Conservation (phyloP, 106 monocot genomes). For the Ottelia alismoides region DNA sequence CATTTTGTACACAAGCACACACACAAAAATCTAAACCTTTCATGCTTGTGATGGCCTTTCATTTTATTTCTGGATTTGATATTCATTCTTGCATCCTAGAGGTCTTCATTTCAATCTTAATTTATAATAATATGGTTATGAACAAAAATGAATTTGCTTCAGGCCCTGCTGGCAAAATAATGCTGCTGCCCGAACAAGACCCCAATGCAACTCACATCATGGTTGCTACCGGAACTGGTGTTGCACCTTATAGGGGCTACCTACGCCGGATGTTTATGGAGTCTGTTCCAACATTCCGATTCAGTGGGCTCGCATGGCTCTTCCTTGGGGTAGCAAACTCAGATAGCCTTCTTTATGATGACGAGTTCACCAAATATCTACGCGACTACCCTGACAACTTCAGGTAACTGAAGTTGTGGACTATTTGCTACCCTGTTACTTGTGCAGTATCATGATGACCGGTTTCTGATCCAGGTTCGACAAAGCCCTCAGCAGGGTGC, state of each 20-base stretch:
- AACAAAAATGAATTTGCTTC: too few relatives aligned
- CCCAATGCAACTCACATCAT: conserved; percentile 81
- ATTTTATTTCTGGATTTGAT: too few relatives aligned
- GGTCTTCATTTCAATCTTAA: too few relatives aligned
- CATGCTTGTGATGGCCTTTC: too few relatives aligned
- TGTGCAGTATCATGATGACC: too few relatives aligned
- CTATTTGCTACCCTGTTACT: too few relatives aligned
- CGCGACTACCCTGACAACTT: conserved; percentile 55
- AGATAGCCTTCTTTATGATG: conserved; percentile 82
- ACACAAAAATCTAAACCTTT: too few relatives aligned
- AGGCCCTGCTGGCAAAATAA: conserved; percentile 81
- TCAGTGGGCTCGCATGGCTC: conserved; percentile 76
- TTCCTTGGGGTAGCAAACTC: conserved; percentile 83
- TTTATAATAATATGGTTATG: too few relatives aligned
- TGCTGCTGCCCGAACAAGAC: conserved; percentile 80
- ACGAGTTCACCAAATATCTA: conserved; percentile 61
- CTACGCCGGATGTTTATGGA: conserved; percentile 95
- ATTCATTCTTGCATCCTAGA: too few relatives aligned
- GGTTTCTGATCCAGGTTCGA: too few relatives aligned
- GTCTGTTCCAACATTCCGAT: conserved; percentile 43
- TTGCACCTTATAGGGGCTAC: conserved; percentile 82
- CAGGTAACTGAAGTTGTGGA: too few relatives aligned
- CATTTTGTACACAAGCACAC: too few relatives aligned
- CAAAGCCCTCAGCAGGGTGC: conserved; percentile 65
- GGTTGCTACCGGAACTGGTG: conserved; percentile 89